Evolutionary conservation across 2,329 filamentous ascomycete species (phyloP), one percentile per base, ranked within the genome.

Genomic region (Ophiosphaerella herpotricha): DNA sequence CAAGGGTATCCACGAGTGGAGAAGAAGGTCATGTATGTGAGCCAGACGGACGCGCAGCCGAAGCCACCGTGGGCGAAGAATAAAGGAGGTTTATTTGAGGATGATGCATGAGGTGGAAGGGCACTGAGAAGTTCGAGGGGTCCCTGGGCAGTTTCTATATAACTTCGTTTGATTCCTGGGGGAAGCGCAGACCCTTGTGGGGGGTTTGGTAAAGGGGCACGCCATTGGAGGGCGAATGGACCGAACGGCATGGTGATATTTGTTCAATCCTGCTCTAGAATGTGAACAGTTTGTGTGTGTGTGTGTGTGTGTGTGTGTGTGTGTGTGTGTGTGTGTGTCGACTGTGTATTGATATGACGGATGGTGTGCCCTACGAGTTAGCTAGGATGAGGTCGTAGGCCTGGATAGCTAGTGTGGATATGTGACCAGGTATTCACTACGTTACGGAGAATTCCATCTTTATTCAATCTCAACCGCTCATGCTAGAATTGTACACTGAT

Each of bases 1-100:
- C 78, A 79, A 1, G 77, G 72, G 51, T 80, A 74, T 12, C 77
- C 76, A 14, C 57, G 56, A 5, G 66, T 54, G 3, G 78, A 70
- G 46, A 83, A 77, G 57, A 73, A 80, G 21, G 67, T 69, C 74
- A 84, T 78, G 57, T 80, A 84, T 37, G 77, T 73, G 7, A 77
- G 70, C 79, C 80, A 84, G 16, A 82, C 74, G 63, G 75, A 77
- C 7, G 81, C 82, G 46, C 73, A 74, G 35, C 80, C 81, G 72
- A 82, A 82, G 41, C 80, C 80, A 34, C 81, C 81, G 54, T 84
- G 81, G 31, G 77, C 70, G 66, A 83, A 82, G 68, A 82, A 75
- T 11, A 83, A 63, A 2, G 78, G 75, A 8, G 74, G 63, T 12
- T 64, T 60, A 3, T 21, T 24, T 16, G 18, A 29, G 38, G 12